phyloP scores from a whole-genome alignment of 208 protist species.

The Herpetomonas muscarum region DNA sequence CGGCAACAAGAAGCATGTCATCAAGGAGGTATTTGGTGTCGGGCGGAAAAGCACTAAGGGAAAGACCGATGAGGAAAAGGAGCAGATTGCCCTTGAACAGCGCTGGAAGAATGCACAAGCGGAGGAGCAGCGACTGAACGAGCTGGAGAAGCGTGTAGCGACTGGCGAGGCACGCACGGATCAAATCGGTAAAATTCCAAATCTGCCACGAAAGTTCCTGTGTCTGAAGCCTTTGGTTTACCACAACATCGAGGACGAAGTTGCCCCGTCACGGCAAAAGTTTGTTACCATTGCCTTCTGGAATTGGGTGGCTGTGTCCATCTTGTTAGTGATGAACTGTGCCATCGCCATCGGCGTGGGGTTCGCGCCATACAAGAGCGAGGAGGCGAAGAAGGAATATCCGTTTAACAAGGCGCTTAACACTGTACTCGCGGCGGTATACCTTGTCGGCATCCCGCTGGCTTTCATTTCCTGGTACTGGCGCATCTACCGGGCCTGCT shows the following conservation, averaged over 20 bases:
- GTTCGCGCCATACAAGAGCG: constrained; percentile 15
- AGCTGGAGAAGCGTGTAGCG: constrained; percentile 28
- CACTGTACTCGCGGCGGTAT: constrained; percentile 40
- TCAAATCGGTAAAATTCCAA: constrained; percentile 24
- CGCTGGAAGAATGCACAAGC: constrained; percentile 63
- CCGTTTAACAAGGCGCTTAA: constrained; percentile 35
- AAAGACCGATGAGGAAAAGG: constrained; percentile 40
- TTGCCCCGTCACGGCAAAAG: constrained; percentile 30
- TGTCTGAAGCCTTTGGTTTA: constrained; percentile 69
- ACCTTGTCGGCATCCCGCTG: constrained; percentile 59
- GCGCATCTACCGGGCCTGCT: constrained; percentile 49
- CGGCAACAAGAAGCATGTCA: constrained; percentile 19
- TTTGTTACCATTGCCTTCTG: constrained; percentile 59
- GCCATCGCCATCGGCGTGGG: constrained; percentile 37
- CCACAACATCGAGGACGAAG: constrained; percentile 35
- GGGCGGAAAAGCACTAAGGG: constrained; percentile 45
- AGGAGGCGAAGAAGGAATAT: not conserved
- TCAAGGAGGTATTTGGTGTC: constrained; percentile 36
- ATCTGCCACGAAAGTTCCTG: constrained; percentile 72
- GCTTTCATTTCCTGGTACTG: constrained; percentile 73
- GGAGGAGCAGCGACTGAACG: constrained; percentile 62
- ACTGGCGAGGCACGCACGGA: constrained; percentile 16
- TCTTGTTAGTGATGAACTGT: constrained; percentile 51
- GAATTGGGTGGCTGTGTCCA: constrained; percentile 62
- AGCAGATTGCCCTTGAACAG: constrained; percentile 32